A percentile compares a stretch with the other conserved stretches of the same genome.
Evolutionary conservation across 768 basidiomycete species (phyloP).

Genomic region (Neoboletus brunneissimus): DNA sequence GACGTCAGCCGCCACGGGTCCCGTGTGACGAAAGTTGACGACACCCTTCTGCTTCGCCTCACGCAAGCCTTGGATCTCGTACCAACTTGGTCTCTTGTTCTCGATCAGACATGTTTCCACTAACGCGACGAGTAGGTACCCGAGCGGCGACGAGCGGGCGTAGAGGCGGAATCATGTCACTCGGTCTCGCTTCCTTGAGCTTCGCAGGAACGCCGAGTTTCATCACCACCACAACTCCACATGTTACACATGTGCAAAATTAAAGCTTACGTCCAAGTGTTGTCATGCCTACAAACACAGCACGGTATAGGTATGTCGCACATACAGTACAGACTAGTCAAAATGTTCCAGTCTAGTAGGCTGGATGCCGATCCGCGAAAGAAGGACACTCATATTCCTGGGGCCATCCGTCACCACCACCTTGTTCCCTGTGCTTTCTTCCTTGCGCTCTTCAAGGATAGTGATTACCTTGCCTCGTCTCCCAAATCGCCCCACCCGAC

Average conservation of each 20-base stretch:
- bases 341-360: slow-evolving; percentile 53
- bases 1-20: slow-evolving; percentile 32
- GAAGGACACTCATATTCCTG: slow-evolving; percentile 42
- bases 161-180: slow-evolving; percentile 2
- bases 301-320: background rate
- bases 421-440: slow-evolving; percentile 29
- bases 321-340: slow-evolving; percentile 30
- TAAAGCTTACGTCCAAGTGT: slow-evolving; percentile 1
- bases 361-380: slow-evolving; percentile 42
- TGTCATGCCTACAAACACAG: slow-evolving; percentile 4
- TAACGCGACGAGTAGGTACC: background rate
- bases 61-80: background rate
- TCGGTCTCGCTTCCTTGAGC: background rate
- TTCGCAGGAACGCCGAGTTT: background rate
- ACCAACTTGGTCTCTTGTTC: background rate
- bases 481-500: slow-evolving; percentile 74
- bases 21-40: slow-evolving; percentile 17
- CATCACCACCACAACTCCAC: background rate
- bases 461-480: slow-evolving; percentile 63
- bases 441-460: slow-evolving; percentile 44
- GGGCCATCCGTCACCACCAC: slow-evolving; percentile 33
- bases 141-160: slow-evolving; percentile 6
- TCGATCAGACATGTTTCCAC: slow-evolving; percentile 1
- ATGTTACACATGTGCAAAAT: background rate
- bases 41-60: slow-evolving; percentile 8